Base-by-base conservation (phyloP, 345 rosid species). In the Syzygium aqueum region DNA sequence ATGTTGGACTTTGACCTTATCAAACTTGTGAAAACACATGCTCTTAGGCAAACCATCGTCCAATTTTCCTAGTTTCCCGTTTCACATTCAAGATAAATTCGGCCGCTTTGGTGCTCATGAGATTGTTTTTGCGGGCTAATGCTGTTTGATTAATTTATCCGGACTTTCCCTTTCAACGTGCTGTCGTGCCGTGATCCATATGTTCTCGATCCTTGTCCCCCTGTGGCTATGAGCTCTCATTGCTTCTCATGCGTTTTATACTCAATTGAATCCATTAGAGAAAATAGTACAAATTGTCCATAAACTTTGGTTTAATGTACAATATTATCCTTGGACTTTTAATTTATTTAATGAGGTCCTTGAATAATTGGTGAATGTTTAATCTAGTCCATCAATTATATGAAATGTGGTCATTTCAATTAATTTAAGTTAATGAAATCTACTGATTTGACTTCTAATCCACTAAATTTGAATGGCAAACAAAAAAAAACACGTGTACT, bases 271-370 rank as follows among this genome's bases (percentile, higher is more conserved):
- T 59, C 12, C 28, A 27, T 27, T 27, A 7, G 67, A 25, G 3
- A 59, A 59, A 27, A 59, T 0, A 1, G 5, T 3, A 59, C 2
- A 27, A 27, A 59, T 61, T 3, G n/a, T 61, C 6, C 2, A 1
- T 61, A n/a, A 61, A 28, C 14, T 61, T 61, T 61, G 67, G 0
- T 27, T 4, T n/a, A 61, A 61, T 14, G 16, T 3, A 14, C 53
- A 14, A 52, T 16, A 15, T 52, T 16, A 52, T 52, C 6, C 17
- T 4, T 52, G 0, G 14, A 13, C 14, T 61, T 61, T 13, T 61
- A 13, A n/a, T 61, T 61, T 0, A 0, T 61, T 61, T 12, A n/a
- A 57, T 0, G 27, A 23, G 4, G 3, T 21, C 3, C 9, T 3
- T 53, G 1, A 53, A 21, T 1, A 53, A 21, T 0, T 23, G 3